phyloP scores from a whole-genome alignment of 805 yeast genomes.

The Kodamaea leandrae region DNA sequence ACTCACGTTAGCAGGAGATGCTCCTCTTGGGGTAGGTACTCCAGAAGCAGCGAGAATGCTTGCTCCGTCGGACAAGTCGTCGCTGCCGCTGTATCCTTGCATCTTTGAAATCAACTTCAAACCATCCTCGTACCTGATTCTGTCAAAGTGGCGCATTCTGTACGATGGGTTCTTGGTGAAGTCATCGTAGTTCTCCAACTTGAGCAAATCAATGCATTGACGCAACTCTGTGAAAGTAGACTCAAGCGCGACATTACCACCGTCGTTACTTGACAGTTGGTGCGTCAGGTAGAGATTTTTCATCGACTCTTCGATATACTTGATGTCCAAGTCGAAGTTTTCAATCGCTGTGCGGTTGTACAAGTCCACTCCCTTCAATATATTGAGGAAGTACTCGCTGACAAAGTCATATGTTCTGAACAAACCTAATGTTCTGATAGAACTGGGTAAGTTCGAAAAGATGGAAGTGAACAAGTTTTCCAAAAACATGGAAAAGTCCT shows the following conservation, averaged over 20 bases:
- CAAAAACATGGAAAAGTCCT: constrained; percentile 81
- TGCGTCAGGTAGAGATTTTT: constrained; percentile 30
- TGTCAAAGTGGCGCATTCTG: constrained; percentile 58
- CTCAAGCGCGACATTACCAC: constrained; percentile 52
- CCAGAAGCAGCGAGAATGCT: constrained; percentile 14
- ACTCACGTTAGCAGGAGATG: constrained; percentile 15
- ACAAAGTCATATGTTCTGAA: constrained; percentile 85
- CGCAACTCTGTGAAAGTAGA: constrained; percentile 76
- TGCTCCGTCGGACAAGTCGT: constrained; percentile 15
- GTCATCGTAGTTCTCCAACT: constrained; percentile 60
- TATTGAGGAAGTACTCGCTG: constrained; percentile 63
- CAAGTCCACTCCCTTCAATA: constrained; percentile 52
- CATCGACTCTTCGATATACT: constrained; percentile 65
- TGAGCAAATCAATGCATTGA: constrained; percentile 73
- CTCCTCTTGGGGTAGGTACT: constrained; percentile 7
- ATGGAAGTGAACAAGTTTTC: constrained; percentile 84
- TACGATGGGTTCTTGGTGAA: constrained; percentile 50
- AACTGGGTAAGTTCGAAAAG: constrained; percentile 73
- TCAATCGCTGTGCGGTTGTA: constrained; percentile 60
- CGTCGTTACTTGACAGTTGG: constrained; percentile 19
- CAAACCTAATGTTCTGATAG: constrained; percentile 74
- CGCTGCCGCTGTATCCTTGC: constrained; percentile 17
- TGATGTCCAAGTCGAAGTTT: constrained; percentile 78
- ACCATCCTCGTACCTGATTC: constrained; percentile 74
- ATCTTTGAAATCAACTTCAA: constrained; percentile 55